phyloP scores from a whole-genome alignment of 441 rosid species.

The Populus hybrid region DNA sequence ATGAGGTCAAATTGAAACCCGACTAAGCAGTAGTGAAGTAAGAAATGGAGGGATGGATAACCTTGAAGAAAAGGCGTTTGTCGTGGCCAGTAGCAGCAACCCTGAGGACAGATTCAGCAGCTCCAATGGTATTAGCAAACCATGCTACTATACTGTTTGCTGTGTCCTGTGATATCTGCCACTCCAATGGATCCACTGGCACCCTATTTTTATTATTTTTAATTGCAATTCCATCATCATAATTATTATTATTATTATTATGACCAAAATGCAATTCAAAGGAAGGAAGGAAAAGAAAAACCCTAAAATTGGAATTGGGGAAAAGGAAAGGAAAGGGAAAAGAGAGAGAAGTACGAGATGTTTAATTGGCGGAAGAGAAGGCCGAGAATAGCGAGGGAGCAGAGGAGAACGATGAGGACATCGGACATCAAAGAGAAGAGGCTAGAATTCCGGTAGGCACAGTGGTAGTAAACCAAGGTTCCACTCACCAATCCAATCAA shows the following conservation, averaged over 20 bases:
- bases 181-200: constrained; percentile 94
- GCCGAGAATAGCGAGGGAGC: constrained; percentile 97
- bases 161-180: constrained; percentile 94
- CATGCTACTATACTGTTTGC: constrained; percentile 69
- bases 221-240: background rate
- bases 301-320: no score
- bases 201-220: constrained; percentile 38
- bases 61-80: constrained; percentile 80
- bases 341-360: constrained; percentile 50
- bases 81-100: constrained; percentile 97
- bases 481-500: constrained; percentile 72
- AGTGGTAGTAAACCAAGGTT: constrained; percentile 80
- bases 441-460: constrained; percentile 72
- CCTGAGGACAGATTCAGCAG: constrained; percentile 87
- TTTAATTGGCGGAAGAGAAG: constrained; percentile 91
- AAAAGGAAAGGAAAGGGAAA: background rate
- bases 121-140: constrained; percentile 90
- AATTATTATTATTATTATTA: background rate
- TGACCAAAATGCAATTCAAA: background rate
- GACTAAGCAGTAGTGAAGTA: background rate
- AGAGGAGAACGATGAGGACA: constrained; percentile 87
- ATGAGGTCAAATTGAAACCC: background rate
- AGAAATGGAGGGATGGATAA: constrained; percentile 1
- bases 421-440: constrained; percentile 79
- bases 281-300: no score